phyloP scores from a whole-genome alignment of 2,329 filamentous ascomycete species.

The Albophoma yamanashiensis region DNA sequence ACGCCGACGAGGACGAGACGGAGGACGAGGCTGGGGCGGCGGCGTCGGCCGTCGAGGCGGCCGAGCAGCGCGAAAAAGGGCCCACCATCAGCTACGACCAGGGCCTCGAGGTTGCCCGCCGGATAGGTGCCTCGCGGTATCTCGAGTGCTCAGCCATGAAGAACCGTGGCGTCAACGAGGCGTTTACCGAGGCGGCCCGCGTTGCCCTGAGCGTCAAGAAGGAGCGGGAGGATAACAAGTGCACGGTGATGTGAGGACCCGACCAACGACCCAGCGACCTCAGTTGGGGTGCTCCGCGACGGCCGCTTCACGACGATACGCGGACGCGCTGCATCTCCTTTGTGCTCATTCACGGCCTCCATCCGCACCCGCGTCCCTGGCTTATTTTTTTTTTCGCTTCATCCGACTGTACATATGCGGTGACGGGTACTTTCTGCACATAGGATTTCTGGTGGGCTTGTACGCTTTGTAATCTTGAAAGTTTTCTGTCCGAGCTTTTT shows the following conservation, averaged over 20 bases:
- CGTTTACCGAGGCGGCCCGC: slow-evolving; percentile 93
- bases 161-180: slow-evolving; percentile 96
- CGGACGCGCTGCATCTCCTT: not conserved
- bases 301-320: not conserved
- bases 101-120: slow-evolving; percentile 80
- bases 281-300: not conserved
- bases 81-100: slow-evolving; percentile 83
- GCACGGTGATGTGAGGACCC: slow-evolving; percentile 43
- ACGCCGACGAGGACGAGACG: slow-evolving; percentile 61
- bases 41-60: slow-evolving; percentile 6
- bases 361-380: not conserved
- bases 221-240: slow-evolving; percentile 51
- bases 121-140: slow-evolving; percentile 87
- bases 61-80: slow-evolving; percentile 45
- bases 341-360: not conserved
- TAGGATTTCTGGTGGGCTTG: not conserved
- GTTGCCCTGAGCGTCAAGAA: slow-evolving; percentile 72
- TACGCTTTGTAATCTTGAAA: not conserved
- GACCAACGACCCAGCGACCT: not conserved
- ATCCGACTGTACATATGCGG: not conserved
- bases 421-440: not conserved
- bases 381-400: not conserved
- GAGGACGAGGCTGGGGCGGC: slow-evolving; percentile 30
- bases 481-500: not conserved
- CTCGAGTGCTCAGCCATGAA: slow-evolving; percentile 98